Conservation (phyloP, 208 protist genomes). For the Acanthamoeba sp. region DNA sequence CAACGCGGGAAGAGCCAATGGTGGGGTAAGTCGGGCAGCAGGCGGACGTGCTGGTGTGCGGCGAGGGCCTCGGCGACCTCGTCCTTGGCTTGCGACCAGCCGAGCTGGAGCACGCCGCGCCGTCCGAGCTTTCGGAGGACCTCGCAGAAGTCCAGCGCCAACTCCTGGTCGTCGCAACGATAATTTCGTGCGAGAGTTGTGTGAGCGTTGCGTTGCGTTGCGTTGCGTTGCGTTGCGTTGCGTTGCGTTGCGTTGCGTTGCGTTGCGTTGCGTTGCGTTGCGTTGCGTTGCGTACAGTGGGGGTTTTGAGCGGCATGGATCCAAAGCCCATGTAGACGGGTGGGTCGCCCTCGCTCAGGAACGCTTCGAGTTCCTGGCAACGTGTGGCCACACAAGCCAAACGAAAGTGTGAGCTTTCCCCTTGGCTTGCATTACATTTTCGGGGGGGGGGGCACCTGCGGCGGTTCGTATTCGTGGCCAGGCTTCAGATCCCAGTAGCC, state of each 20-base stretch:
- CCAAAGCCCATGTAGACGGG: constrained; percentile 87
- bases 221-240: too few species aligned
- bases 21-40: constrained; percentile 68
- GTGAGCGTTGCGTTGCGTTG: neutral
- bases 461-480: neutral
- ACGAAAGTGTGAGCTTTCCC: neutral
- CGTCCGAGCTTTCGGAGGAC: constrained; percentile 68
- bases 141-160: constrained; percentile 60
- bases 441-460: neutral
- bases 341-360: constrained; percentile 12
- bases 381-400: neutral
- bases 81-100: constrained; percentile 51
- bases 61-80: constrained; percentile 23
- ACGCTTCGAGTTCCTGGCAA: constrained; percentile 5
- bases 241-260: too few species aligned
- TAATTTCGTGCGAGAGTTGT: neutral
- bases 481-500: constrained; percentile 81
- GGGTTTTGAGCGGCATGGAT: constrained; percentile 78
- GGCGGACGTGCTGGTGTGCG: constrained; percentile 2
- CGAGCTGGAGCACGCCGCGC: constrained; percentile 76
- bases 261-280: too few species aligned
- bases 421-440: too few species aligned
- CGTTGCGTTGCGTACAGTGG: neutral
- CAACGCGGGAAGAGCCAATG: constrained; percentile 82
- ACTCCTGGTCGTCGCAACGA: neutral